Evolutionary conservation across 2,329 filamentous ascomycete species (phyloP), one percentile per base, ranked within the genome.

Genomic region (Didymella glomerata): DNA sequence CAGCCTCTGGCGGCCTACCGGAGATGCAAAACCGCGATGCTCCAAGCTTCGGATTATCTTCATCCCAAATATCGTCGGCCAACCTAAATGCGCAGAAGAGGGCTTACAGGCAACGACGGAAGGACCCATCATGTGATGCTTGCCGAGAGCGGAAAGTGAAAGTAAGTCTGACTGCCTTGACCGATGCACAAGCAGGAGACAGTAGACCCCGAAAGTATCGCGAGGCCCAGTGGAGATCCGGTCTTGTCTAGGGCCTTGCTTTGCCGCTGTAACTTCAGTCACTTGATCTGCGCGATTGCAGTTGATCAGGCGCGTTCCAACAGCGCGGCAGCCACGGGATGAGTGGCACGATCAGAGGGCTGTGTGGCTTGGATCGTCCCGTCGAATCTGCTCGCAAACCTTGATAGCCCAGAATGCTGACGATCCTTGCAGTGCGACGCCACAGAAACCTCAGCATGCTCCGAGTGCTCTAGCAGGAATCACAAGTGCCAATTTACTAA

Each of bases 401-500:
- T 27, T 14, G 9, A 14, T 30, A 27, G 48, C 36, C 22, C 8
- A 13, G 13, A 44, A 25, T 50, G 44, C 68, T 72, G 41, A 72
- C 64, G 13, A n/a, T n/a, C 3, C 18, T 28, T 44, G 22, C 63
- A 87, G 84, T 99, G 95, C 77, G 95, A 99, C 81, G 95, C 95
- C 30, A 98, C 95, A 16, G 95, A 98, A 76, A 97, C 92, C 18
- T 89, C 91, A 11, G 97, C 94, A 78, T 99, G 95, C 77, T 97
- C 95, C 1, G 95, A 99, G 79, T 99, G 95, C 80, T 95, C 92
- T 4, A 97, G 93, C 76, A 89, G 95, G 65, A 96, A 94, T 74
- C 94, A 98, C 65, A 96, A 96, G 77, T 99, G 95, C 75, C 94
- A 98, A 74, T 99, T 99, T 76, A 99, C 95, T 48, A 99, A 99